These are phyloP conservation scores for Aspergillus sp. DNA, from an alignment of 2,329 filamentous ascomycete genomes.

Conservation along the genomic window DNA sequence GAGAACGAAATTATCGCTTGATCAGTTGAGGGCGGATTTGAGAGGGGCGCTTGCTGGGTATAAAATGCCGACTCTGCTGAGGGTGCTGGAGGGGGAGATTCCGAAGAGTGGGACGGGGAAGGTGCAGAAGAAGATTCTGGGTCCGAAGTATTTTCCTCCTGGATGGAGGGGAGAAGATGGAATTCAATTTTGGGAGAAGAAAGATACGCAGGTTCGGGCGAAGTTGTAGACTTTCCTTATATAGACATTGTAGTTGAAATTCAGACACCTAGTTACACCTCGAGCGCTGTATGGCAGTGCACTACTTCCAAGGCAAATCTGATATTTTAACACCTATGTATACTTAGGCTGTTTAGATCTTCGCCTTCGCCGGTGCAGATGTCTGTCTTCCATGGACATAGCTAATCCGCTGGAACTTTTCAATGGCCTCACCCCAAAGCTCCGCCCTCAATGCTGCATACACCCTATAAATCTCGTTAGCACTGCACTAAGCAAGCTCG, in stretches of 20 bases:
- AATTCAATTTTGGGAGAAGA: conserved; percentile 23
- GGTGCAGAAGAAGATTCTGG: conserved; percentile 42
- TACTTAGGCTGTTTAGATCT: not conserved
- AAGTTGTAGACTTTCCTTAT: not conserved
- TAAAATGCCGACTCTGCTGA: conserved; percentile 88
- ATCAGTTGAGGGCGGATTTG: conserved; percentile 36
- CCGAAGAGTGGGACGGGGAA: conserved; percentile 77
- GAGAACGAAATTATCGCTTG: conserved; percentile 26
- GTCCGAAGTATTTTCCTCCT: conserved; percentile 34
- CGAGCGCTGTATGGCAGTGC: no score
- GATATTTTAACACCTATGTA: no score
- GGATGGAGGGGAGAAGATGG: conserved; percentile 26
- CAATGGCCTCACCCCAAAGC: conserved; percentile 54
- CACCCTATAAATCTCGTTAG: conserved; percentile 30
- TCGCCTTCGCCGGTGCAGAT: conserved; percentile 4
- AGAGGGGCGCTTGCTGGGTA: conserved; percentile 66
- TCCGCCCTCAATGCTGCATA: conserved; percentile 54
- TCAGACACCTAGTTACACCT: no score
- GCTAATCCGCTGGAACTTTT: conserved; percentile 52
- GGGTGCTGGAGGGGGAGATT: conserved; percentile 62
- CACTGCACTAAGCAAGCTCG: no score
- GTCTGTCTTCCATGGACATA: conserved; percentile 49
- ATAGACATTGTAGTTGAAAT: no score
- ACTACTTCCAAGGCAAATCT: no score
- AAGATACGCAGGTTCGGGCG: not conserved